Conservation (phyloP, 768 basidiomycete species). For the Kwoniella newhampshirensis region DNA sequence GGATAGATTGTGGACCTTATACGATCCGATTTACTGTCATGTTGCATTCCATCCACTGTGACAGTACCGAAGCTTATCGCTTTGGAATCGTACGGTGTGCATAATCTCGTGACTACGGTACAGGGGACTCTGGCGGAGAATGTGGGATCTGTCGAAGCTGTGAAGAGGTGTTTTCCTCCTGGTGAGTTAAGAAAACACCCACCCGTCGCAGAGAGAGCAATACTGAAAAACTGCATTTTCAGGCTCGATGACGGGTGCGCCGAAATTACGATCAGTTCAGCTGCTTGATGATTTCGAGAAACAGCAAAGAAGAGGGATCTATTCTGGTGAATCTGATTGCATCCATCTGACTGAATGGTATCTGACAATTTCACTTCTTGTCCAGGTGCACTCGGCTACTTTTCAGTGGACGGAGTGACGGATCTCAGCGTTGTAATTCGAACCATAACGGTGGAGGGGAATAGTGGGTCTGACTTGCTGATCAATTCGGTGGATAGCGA, state of each 20-base stretch:
- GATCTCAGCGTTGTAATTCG: constrained; percentile 95
- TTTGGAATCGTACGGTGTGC: constrained; percentile 91
- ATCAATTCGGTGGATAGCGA: too few relatives aligned
- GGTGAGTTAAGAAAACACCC: constrained; percentile 57
- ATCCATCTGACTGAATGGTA: too few relatives aligned
- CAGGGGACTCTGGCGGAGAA: constrained; percentile 62
- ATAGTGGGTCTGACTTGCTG: constrained; percentile 21
- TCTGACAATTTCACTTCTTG: neutral
- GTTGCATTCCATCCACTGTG: constrained; percentile 73
- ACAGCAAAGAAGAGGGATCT: constrained; percentile 66
- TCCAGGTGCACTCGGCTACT: constrained; percentile 82
- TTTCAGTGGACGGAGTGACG: constrained; percentile 80
- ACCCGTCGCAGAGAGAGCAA: too few relatives aligned
- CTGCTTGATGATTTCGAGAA: constrained; percentile 78
- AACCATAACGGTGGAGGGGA: constrained; percentile 64
- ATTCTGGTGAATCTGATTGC: constrained; percentile 60
- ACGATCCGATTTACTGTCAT: constrained; percentile 82
- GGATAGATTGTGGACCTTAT: constrained; percentile 83
- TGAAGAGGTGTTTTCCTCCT: constrained; percentile 78
- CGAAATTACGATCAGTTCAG: constrained; percentile 90
- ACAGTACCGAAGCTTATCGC: constrained; percentile 77
- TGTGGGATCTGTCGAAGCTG: constrained; percentile 69
- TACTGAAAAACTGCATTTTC: constrained; percentile 2
- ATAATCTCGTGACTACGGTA: constrained; percentile 92
- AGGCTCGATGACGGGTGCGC: constrained; percentile 98